phyloP scores from a whole-genome alignment of 257 asterid species.

The Craterostigma plantagineum region DNA sequence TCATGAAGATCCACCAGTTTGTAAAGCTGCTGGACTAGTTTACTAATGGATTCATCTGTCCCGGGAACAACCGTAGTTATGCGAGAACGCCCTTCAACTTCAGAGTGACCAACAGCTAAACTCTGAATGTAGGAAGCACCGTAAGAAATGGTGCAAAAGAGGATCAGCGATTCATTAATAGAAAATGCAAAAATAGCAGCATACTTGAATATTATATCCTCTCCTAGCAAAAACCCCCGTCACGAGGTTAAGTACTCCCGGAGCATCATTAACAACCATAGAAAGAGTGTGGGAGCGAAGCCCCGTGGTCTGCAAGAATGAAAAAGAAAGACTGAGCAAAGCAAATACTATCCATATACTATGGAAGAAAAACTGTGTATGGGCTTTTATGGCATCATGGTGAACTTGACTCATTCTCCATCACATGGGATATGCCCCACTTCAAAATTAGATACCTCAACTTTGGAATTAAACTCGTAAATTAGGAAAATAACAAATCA shows the following conservation, averaged over 20 bases:
- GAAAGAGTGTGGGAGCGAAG: constrained; percentile 90
- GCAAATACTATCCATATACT: background rate
- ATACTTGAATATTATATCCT: constrained; percentile 92
- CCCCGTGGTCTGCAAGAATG: constrained; percentile 60
- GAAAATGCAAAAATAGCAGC: background rate
- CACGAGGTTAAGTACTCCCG: constrained; percentile 91
- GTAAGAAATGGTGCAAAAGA: background rate
- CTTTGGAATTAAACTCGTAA: background rate
- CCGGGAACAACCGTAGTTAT: constrained; percentile 98
- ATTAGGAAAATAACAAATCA: background rate
- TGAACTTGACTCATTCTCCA: no score
- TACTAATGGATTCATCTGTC: constrained; percentile 73
- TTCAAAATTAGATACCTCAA: no score
- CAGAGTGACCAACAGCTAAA: constrained; percentile 97
- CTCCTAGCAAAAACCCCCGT: constrained; percentile 93
- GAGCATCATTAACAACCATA: constrained; percentile 81
- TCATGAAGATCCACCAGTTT: constrained; percentile 86
- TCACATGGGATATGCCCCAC: no score
- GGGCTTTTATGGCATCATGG: no score
- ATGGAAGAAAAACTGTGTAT: background rate
- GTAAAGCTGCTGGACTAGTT: constrained; percentile 71
- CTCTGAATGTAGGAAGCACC: constrained; percentile 35
- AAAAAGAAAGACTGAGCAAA: constrained; percentile 11
- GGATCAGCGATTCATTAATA: background rate
- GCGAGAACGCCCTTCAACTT: constrained; percentile 87